Evolutionary conservation across 768 basidiomycete species (phyloP).

Genomic region (Tulasnella sp.): DNA sequence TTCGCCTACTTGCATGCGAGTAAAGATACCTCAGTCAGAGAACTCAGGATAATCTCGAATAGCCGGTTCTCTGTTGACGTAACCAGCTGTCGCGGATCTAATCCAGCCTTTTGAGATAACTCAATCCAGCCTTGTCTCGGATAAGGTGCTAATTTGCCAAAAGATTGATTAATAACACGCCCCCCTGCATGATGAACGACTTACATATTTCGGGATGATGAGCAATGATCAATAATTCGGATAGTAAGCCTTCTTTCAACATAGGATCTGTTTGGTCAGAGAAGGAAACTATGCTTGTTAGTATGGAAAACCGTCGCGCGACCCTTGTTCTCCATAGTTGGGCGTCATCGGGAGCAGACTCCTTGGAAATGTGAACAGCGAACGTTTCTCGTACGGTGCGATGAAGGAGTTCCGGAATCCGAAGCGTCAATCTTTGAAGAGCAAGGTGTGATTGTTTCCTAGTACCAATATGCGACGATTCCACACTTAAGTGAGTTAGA

Average conservation of each 20-base stretch:
- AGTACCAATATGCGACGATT: neutral
- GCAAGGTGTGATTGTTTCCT: conserved; percentile 17
- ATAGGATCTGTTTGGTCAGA: conserved; percentile 31
- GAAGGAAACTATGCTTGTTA: conserved; percentile 37
- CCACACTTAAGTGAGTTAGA: conserved; percentile 45
- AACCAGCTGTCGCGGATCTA: conserved; percentile 55
- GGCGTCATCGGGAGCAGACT: conserved; percentile 26
- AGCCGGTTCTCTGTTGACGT: too few relatives aligned
- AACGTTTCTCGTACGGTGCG: conserved; percentile 50
- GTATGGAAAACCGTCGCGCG: conserved; percentile 41
- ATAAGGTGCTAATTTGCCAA: conserved; percentile 37
- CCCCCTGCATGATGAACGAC: conserved; percentile 23
- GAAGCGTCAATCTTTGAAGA: conserved; percentile 30
- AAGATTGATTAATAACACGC: neutral
- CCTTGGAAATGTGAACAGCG: conserved; percentile 32
- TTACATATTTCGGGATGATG: conserved; percentile 58
- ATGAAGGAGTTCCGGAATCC: conserved; percentile 38
- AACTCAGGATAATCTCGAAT: conserved; percentile 38
- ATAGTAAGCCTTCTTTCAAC: conserved; percentile 35
- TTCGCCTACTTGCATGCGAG: neutral
- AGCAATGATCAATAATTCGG: conserved; percentile 48
- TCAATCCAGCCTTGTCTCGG: conserved; percentile 70
- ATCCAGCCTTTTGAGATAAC: conserved; percentile 50
- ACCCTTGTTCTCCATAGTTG: conserved; percentile 38
- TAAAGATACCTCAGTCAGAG: conserved; percentile 33